These are phyloP conservation scores for Madurella fahalii DNA, from an alignment of 2,329 filamentous ascomycete species.

Conservation along the genomic window DNA sequence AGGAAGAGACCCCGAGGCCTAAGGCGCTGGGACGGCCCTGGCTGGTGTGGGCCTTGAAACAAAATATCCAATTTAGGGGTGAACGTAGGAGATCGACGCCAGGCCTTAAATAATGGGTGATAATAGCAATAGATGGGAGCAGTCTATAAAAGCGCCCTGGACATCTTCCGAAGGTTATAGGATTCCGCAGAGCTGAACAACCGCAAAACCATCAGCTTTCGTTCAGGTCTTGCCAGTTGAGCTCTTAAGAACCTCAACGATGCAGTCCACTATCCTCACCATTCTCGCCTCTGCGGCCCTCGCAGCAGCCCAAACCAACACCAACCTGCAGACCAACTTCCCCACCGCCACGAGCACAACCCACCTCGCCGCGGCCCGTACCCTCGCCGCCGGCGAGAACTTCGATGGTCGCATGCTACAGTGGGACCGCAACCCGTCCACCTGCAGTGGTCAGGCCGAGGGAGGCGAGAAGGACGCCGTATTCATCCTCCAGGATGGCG, in stretches of 20 bases:
- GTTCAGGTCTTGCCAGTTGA: neutral
- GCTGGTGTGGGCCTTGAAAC: too few species aligned
- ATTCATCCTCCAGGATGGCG: conserved; percentile 48
- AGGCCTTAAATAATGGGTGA: too few species aligned
- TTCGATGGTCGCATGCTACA: conserved; percentile 45
- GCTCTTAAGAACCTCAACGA: conserved; percentile 1
- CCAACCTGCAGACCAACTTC: conserved; percentile 29
- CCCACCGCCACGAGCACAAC: conserved; percentile 39
- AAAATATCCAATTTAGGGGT: too few species aligned
- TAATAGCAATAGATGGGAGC: too few species aligned
- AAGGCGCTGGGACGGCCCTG: too few species aligned
- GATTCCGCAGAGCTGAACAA: neutral
- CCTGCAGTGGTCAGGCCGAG: conserved; percentile 23
- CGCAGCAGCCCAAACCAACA: conserved; percentile 25
- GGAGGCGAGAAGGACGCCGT: conserved; percentile 38
- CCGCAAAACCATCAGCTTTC: neutral
- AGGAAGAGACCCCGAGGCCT: too few species aligned
- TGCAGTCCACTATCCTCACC: conserved; percentile 11
- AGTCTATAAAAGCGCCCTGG: too few species aligned
- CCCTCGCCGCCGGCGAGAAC: conserved; percentile 39
- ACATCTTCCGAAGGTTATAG: too few species aligned
- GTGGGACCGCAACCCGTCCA: conserved; percentile 28
- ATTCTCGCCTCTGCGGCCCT: conserved; percentile 17
- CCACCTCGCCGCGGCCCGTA: conserved; percentile 38
- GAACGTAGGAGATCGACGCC: too few species aligned